Percentiles rank a stretch among this genome's conserved stretches.
Conservation (phyloP, 1,284 basidiomycete species). For the Grifola frondosa region DNA sequence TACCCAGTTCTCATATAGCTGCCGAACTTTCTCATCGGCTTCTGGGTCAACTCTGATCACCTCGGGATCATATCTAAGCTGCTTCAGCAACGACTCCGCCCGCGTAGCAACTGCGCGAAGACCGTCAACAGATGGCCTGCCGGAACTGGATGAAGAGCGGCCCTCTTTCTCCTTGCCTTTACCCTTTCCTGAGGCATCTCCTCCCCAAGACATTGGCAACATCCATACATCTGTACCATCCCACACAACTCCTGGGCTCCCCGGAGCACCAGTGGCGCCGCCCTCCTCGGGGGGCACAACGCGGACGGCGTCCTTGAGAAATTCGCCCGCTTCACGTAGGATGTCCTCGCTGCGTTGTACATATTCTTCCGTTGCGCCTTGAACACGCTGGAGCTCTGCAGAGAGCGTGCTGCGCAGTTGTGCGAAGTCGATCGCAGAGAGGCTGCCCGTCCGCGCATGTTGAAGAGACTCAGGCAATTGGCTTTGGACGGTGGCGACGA, state of each 20-base stretch:
- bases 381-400: constrained; percentile 71
- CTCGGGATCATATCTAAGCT: constrained; percentile 73
- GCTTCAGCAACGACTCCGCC: constrained; percentile 75
- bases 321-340: constrained; percentile 72
- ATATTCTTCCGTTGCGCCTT: constrained; percentile 79
- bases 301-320: constrained; percentile 82
- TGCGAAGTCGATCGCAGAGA: constrained; percentile 53
- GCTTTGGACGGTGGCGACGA: constrained; percentile 66
- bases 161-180: constrained; percentile 48
- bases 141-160: constrained; percentile 15
- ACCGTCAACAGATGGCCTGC: constrained; percentile 39
- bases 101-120: constrained; percentile 64
- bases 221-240: constrained; percentile 85
- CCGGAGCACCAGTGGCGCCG: too few relatives aligned
- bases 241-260: constrained; percentile 56
- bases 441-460: constrained; percentile 44
- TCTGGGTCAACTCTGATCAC: constrained; percentile 79
- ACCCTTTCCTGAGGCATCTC: constrained; percentile 21
- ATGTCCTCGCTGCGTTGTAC: constrained; percentile 76
- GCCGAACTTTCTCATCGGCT: constrained; percentile 52
- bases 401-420: constrained; percentile 65
- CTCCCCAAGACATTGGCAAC: constrained; percentile 44
- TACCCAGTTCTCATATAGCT: constrained; percentile 65
- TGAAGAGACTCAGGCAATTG: constrained; percentile 66
- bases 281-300: constrained; percentile 79